Evolutionary conservation across 2,329 filamentous ascomycete species (phyloP), one percentile per base, ranked within the genome.

Genomic region (Aspergillus felis): DNA sequence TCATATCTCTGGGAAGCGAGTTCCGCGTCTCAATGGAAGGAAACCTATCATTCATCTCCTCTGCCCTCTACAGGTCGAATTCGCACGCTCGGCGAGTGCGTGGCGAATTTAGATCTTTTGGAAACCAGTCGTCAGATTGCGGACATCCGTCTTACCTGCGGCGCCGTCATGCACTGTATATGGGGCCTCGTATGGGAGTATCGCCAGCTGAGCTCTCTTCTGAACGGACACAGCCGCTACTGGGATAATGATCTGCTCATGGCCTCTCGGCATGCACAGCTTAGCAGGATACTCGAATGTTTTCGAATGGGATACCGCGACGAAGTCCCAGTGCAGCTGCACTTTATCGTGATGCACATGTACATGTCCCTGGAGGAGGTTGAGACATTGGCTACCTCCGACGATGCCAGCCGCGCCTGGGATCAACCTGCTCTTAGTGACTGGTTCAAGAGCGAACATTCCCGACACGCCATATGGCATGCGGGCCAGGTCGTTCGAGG

Each of bases 171-270:
- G 0, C 70, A 74, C 25, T 71, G 73, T 17, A 65, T 70, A 1
- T 74, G 71, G 71, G 56, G 59, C 4, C 54, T 73, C 38, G 57
- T 61, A 2, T 71, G 68, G 68, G 71, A 74, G 28, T 68, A 65
- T 51, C 63, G 69, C 2, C 71, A 74, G 12, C 50, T 73, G 4
- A 64, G 57, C 0, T 62, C 66, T 5, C 46, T 74, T 0, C 63
- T 71, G 6, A 54, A 63, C 4, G 51, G 60, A 4, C 60, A 58
- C 1, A 62, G 67, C 2, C 60, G 66, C 0, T 62, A 66, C 1
- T 73, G 68, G 57, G 68, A 71, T 17, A 56, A 69, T 8, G 56
- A 63, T 0, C 57, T 71, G 0, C 56, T 73, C 14, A 65, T 68
- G 32, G 55, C 62, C 0, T 64, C 70, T 9, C 61, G 70, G 0